These are phyloP conservation scores for Maudiozyma bulderi DNA, from an alignment of 805 yeast species.

Conservation along the genomic window DNA sequence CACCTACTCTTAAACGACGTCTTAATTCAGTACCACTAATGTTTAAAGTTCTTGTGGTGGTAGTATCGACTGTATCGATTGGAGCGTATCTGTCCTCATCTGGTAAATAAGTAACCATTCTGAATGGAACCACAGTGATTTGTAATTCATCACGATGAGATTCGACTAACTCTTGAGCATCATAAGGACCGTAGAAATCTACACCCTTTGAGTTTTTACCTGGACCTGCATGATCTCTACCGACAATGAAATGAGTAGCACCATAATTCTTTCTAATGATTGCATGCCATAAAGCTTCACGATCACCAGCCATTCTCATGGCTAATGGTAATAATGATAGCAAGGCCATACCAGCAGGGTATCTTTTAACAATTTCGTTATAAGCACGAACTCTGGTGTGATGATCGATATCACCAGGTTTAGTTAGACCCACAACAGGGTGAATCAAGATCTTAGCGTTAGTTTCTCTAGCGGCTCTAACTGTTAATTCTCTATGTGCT, in stretches of 20 bases:
- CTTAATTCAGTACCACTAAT: slow-evolving; percentile 93
- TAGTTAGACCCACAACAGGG: slow-evolving; percentile 94
- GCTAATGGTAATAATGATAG: slow-evolving; percentile 85
- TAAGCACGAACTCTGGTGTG: slow-evolving; percentile 95
- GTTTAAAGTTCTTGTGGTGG: slow-evolving; percentile 71
- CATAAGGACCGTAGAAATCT: slow-evolving; percentile 94
- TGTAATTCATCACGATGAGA: slow-evolving; percentile 66
- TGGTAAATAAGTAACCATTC: slow-evolving; percentile 93
- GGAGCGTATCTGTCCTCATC: slow-evolving; percentile 94
- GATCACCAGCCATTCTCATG: slow-evolving; percentile 98
- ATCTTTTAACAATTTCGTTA: slow-evolving; percentile 82
- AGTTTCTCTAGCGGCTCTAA: slow-evolving; percentile 90
- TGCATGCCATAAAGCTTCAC: slow-evolving; percentile 98
- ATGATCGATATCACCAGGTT: slow-evolving; percentile 96
- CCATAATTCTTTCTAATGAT: slow-evolving; percentile 93
- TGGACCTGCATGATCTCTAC: slow-evolving; percentile 98
- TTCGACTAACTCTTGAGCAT: slow-evolving; percentile 85
- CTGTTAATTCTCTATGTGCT: slow-evolving; percentile 93
- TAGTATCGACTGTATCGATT: slow-evolving; percentile 72
- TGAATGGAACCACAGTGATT: slow-evolving; percentile 88
- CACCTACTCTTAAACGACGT: slow-evolving; percentile 75
- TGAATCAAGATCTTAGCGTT: slow-evolving; percentile 83
- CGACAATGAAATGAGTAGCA: slow-evolving; percentile 93
- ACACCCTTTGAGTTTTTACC: slow-evolving; percentile 81
- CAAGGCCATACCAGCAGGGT: slow-evolving; percentile 90